Conservation (phyloP, 148 eudicot genomes). For the Diospyros lotus region DNA sequence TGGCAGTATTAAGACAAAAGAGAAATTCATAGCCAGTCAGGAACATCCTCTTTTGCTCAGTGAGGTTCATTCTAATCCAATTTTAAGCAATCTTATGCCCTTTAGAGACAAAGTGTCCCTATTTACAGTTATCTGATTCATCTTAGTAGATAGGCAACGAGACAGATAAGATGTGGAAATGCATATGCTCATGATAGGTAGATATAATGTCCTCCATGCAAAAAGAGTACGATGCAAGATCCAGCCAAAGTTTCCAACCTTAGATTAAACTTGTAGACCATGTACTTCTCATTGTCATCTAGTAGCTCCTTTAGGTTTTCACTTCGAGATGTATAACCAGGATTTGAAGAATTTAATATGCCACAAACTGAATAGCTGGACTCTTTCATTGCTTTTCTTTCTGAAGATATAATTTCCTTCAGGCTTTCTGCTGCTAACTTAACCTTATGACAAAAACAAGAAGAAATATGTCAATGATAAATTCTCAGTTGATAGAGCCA, state of each 20-base stretch:
- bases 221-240: neutral
- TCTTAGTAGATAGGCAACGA: neutral
- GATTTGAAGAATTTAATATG: slow-evolving; percentile 53
- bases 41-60: neutral
- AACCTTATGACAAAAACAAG: slow-evolving; percentile 29
- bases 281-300: slow-evolving; percentile 38
- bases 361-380: slow-evolving; percentile 66
- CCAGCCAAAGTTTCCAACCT: slow-evolving; percentile 36
- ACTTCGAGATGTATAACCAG: slow-evolving; percentile 58
- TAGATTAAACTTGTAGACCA: slow-evolving; percentile 49
- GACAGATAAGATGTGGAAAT: neutral
- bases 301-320: slow-evolving; percentile 70
- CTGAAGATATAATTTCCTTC: slow-evolving; percentile 43
- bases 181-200: neutral
- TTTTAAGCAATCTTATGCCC: neutral
- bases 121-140: neutral
- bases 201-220: neutral
- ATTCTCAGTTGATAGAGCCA: neutral
- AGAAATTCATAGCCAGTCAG: neutral
- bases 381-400: slow-evolving; percentile 44
- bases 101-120: neutral
- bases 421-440: slow-evolving; percentile 57
- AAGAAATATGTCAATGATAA: neutral
- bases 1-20: no score
- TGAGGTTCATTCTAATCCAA: neutral